Evolutionary conservation across 768 basidiomycete species (phyloP).

Genomic region (Suillus subaureus): DNA sequence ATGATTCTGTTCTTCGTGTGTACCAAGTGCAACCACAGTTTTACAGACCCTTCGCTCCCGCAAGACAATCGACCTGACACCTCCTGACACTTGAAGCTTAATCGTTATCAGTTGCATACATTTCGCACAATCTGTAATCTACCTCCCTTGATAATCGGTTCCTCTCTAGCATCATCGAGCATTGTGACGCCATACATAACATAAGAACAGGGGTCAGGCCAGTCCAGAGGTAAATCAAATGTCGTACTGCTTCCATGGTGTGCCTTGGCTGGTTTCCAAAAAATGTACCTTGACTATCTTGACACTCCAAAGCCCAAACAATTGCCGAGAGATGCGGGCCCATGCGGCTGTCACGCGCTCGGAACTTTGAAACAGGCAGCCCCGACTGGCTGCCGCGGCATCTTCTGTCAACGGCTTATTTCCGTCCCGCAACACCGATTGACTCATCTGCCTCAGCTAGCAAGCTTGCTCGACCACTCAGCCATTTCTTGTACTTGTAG

Average conservation of each 20-base stretch:
- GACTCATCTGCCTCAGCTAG: neutral
- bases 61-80: slow-evolving; percentile 42
- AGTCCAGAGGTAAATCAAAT: neutral
- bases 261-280: neutral
- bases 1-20: slow-evolving; percentile 95
- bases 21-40: slow-evolving; percentile 76
- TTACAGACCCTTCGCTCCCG: slow-evolving; percentile 67
- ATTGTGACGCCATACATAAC: neutral
- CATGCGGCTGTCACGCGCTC: neutral
- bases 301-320: neutral
- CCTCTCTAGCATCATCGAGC: neutral
- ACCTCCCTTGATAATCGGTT: neutral
- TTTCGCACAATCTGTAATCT: neutral
- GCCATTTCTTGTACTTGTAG: neutral
- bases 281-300: neutral
- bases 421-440: neutral
- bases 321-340: neutral
- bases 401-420: neutral
- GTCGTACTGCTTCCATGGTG: neutral
- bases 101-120: slow-evolving; percentile 11
- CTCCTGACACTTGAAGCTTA: slow-evolving; percentile 25
- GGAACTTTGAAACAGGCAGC: neutral
- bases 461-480: neutral
- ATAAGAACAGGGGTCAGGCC: neutral
- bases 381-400: neutral